Evolutionary conservation across 345 rosid genomes (phyloP).

Genomic region (Geranium brycei): DNA sequence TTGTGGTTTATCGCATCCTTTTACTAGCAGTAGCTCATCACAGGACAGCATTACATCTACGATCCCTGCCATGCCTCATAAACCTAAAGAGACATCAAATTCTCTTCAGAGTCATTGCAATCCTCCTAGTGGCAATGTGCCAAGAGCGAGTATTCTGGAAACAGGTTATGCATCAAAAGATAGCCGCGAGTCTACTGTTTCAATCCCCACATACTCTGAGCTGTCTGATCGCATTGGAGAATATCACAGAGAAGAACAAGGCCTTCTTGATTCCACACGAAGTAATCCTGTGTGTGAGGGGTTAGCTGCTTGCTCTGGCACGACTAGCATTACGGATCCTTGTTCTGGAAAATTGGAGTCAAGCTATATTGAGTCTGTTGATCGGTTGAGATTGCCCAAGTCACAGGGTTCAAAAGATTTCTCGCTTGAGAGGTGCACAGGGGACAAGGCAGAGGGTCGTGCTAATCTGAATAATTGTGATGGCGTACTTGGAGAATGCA

Average conservation of each 20-base stretch:
- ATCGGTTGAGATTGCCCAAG: slow-evolving; percentile 27
- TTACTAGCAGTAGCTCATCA: background rate
- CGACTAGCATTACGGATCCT: slow-evolving; percentile 17
- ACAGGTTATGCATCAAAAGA: slow-evolving; percentile 18
- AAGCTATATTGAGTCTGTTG: slow-evolving; percentile 20
- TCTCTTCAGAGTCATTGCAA: slow-evolving; percentile 11
- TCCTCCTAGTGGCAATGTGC: slow-evolving; percentile 9
- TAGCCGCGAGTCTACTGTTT: slow-evolving; percentile 22
- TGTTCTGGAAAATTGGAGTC: slow-evolving; percentile 18
- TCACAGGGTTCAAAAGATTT: slow-evolving; percentile 33
- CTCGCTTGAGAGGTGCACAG: slow-evolving; percentile 38
- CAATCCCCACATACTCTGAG: slow-evolving; percentile 11
- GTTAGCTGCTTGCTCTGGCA: slow-evolving; percentile 9
- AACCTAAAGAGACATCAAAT: slow-evolving; percentile 18
- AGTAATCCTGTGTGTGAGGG: no score
- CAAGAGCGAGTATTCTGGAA: slow-evolving; percentile 15
- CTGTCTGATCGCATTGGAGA: slow-evolving; percentile 9
- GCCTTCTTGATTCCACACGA: no score
- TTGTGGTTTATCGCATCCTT: slow-evolving; percentile 12
- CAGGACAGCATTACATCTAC: slow-evolving; percentile 9
- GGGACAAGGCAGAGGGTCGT: slow-evolving; percentile 22
- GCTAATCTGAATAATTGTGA: slow-evolving; percentile 22
- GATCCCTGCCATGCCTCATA: slow-evolving; percentile 13
- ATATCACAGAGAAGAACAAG: slow-evolving; percentile 2
- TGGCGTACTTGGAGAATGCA: slow-evolving; percentile 49